Conservation (phyloP, 2,329 filamentous ascomycete genomes). For the Pseudophaeomoniella oleicola region DNA sequence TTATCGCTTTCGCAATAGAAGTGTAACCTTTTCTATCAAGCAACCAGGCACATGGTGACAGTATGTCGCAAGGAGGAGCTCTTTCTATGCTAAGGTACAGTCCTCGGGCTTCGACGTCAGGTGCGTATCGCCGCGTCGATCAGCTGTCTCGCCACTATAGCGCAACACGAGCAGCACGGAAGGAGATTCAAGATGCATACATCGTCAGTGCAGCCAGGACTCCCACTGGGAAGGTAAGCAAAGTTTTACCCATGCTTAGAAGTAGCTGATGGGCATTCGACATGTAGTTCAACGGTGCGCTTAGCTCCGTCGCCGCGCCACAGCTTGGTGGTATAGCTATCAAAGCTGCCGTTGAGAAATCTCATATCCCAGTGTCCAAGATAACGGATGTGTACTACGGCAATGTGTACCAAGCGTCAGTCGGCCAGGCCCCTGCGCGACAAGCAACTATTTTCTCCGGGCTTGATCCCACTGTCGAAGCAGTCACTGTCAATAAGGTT, state of each 20-base stretch:
- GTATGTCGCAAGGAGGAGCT: background rate
- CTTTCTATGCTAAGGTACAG: background rate
- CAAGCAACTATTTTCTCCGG: conserved; percentile 85
- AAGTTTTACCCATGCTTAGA: background rate
- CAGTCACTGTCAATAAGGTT: conserved; percentile 93
- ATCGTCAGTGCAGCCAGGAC: conserved; percentile 84
- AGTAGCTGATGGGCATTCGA: background rate
- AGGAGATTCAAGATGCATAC: conserved; percentile 80
- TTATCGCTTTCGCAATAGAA: too few species aligned
- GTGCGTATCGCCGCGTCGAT: conserved; percentile 26
- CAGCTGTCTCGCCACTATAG: conserved; percentile 38
- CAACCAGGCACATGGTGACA: background rate
- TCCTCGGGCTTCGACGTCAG: conserved; percentile 7
- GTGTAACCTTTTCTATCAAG: too few species aligned
- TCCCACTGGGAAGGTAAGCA: conserved; percentile 65
- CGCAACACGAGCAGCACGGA: conserved; percentile 28
- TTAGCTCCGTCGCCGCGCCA: conserved; percentile 69
- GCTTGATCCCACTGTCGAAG: conserved; percentile 65
- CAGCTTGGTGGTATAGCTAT: conserved; percentile 82
- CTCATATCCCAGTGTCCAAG: conserved; percentile 62
- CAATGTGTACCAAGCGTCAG: conserved; percentile 70
- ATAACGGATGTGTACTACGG: conserved; percentile 96
- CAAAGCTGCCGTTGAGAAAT: conserved; percentile 77
- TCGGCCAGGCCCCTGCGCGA: conserved; percentile 82
- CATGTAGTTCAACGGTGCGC: conserved; percentile 87